Evolutionary conservation across 306 rosid species (phyloP), one percentile per base, ranked within the genome.

Genomic region (Aeschynomene evenia): DNA sequence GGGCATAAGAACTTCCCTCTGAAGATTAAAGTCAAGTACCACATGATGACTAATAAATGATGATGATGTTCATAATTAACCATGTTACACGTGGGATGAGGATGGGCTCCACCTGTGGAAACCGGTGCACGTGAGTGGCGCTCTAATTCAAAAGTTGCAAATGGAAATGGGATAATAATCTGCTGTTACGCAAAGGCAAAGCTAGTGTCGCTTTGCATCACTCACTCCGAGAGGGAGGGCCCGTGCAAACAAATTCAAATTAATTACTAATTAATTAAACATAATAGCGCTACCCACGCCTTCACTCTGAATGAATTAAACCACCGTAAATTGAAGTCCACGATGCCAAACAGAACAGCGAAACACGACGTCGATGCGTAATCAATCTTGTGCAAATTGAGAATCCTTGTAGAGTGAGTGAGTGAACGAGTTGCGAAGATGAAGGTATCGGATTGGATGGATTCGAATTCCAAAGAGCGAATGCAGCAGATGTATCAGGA

Each of bases 401-500:
- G 43, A 55, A 57, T 46, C 57, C 63, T 67, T 23, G 26, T 46
- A 37, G n/a, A 37, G 43, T 37, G 53, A 46, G 66, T 19, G 37
- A 42, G 21, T 48, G 8, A 23, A 16, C 13, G 3, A 24, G 70
- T 19, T 59, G 24, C 36, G 61, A 68, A 59, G 28, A 77, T 89
- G 96, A 89, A 77, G 85, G 87, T 59, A 1, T 78, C 82, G 26
- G 82, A 72, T 57, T 78, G 82, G 82, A 72, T 78, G 34, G 65
- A 57, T 19, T 75, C 85, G 4, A 79, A 85, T 64, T 70, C 96
- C 2, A 86, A 85, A 61, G 90, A 90, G 52, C 85, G 80, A 34
- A 76, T 68, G 70, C 81, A 77, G 70, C 81, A 77, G 61, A 79
- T 82, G 42, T 90, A 79, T 39, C 87, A 87, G 59, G 89, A 90